Evolutionary conservation across 1,284 basidiomycete genomes (phyloP).

Genomic region (Tilletia walkeri): DNA sequence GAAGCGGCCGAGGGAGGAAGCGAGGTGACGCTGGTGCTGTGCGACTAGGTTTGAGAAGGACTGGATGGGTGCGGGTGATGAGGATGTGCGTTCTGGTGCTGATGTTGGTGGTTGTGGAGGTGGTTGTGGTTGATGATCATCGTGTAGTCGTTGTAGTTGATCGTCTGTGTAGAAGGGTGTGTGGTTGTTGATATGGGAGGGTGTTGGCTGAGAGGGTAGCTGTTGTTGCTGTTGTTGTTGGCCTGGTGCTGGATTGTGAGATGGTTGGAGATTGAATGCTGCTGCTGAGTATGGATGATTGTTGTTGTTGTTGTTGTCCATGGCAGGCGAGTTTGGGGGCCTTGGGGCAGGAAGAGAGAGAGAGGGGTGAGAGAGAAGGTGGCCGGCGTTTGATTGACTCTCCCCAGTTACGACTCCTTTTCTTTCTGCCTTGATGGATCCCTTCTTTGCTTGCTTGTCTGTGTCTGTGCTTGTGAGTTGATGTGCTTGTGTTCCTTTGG

Average conservation of each 20-base stretch:
- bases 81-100: neutral
- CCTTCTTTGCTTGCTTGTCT: neutral
- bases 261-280: neutral
- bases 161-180: no score
- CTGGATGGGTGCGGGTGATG: conserved; percentile 18
- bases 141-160: neutral
- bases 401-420: neutral
- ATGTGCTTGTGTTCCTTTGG: neutral
- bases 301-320: conserved; percentile 21
- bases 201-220: no score
- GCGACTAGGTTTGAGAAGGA: conserved; percentile 32
- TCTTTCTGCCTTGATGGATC: neutral
- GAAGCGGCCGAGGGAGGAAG: conserved; percentile 37
- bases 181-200: no score
- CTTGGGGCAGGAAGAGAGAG: conserved; percentile 28
- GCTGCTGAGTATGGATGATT: neutral
- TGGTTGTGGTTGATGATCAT: conserved; percentile 17
- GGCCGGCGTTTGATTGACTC: conserved; percentile 30
- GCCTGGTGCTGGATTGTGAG: neutral
- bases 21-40: conserved; percentile 16
- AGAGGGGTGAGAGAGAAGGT: conserved; percentile 40
- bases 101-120: conserved; percentile 16
- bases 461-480: neutral
- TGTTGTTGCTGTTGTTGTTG: conserved; percentile 16
- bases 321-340: conserved; percentile 22